A percentile compares a stretch with the other conserved stretches of the same genome.
Conservation (phyloP, 345 rosid species). For the Syzygium grande region DNA sequence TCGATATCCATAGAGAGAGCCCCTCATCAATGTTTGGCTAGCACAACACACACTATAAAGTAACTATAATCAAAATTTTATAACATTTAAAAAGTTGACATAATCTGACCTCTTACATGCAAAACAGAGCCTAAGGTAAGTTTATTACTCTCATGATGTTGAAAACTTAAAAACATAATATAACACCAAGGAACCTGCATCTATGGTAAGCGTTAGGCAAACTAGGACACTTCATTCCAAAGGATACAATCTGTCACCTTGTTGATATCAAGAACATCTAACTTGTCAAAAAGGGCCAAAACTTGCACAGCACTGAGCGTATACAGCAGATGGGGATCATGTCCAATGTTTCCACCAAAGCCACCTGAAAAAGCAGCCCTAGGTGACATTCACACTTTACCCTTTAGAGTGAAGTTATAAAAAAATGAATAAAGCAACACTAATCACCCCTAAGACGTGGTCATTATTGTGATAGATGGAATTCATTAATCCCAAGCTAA, state of each 20-base stretch:
- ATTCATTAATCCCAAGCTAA: not conserved
- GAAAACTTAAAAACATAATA: not conserved
- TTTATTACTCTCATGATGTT: not conserved
- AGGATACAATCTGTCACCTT: not conserved
- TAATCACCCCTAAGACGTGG: not conserved
- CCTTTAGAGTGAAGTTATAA: not conserved
- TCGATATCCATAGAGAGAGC: not conserved
- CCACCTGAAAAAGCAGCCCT: conserved; percentile 47
- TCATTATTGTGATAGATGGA: not conserved
- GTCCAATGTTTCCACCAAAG: conserved; percentile 79
- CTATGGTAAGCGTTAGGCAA: not conserved
- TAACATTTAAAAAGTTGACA: conserved; percentile 23
- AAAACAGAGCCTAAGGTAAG: not conserved
- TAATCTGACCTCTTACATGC: conserved; percentile 1
- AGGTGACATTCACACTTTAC: not conserved
- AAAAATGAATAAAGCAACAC: not conserved
- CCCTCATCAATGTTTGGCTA: not conserved
- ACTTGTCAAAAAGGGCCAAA: not conserved
- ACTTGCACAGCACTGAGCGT: not conserved
- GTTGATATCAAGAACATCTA: not conserved
- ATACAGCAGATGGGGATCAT: conserved; percentile 43
- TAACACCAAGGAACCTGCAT: not conserved
- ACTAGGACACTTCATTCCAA: not conserved
- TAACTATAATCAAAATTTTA: not conserved
- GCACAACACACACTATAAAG: not conserved